Evolutionary conservation across 345 rosid species (phyloP).

Genomic region (Turritis glabra): DNA sequence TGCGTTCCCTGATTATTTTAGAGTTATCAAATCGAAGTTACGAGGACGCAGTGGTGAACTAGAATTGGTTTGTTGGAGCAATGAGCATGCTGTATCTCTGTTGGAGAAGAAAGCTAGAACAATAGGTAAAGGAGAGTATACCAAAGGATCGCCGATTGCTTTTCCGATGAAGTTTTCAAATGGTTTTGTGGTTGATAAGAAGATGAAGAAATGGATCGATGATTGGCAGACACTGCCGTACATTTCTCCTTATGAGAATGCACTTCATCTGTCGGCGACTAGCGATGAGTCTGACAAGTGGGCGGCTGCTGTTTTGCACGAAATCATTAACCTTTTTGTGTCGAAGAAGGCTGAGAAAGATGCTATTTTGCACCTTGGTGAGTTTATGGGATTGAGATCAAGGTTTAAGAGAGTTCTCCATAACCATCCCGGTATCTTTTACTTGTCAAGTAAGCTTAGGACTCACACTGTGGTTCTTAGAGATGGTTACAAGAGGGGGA

Average conservation of each 20-base stretch:
- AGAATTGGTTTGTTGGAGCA: slow-evolving; percentile 89
- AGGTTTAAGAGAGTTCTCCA: slow-evolving; percentile 86
- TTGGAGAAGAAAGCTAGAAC: slow-evolving; percentile 55
- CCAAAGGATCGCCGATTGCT: slow-evolving; percentile 50
- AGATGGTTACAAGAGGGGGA: slow-evolving; percentile 77
- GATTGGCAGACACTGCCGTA: slow-evolving; percentile 93
- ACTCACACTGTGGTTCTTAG: slow-evolving; percentile 74
- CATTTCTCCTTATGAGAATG: slow-evolving; percentile 77
- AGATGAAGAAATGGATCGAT: slow-evolving; percentile 68
- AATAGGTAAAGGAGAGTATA: slow-evolving; percentile 34
- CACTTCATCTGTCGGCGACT: slow-evolving; percentile 51
- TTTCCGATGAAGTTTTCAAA: slow-evolving; percentile 62
- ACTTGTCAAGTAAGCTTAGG: slow-evolving; percentile 67
- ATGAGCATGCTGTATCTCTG: slow-evolving; percentile 57
- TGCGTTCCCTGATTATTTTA: slow-evolving; percentile 83
- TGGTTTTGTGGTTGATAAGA: slow-evolving; percentile 75
- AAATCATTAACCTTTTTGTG: slow-evolving; percentile 72
- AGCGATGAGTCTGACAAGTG: slow-evolving; percentile 85
- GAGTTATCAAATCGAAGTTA: slow-evolving; percentile 41
- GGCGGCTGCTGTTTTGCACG: slow-evolving; percentile 72
- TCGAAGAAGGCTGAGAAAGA: slow-evolving; percentile 75
- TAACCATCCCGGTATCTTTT: slow-evolving; percentile 73
- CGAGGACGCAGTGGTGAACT: slow-evolving; percentile 38
- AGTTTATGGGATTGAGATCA: slow-evolving; percentile 74
- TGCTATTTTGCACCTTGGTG: slow-evolving; percentile 56